phyloP scores from a whole-genome alignment of 352 stramenopile species.

The Pythium utonaiense region DNA sequence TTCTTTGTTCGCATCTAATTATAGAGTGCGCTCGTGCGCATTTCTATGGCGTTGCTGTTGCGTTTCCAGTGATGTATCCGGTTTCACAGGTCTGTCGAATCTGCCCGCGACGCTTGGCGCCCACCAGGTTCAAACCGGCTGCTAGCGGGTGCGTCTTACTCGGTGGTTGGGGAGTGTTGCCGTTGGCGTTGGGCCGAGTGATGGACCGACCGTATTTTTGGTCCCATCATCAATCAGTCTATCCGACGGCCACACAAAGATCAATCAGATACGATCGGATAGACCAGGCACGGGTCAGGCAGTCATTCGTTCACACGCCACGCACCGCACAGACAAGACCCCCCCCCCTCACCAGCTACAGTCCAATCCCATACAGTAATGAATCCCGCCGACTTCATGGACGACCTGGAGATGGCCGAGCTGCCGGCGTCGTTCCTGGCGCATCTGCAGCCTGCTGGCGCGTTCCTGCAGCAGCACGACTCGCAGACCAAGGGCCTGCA shows the following conservation, averaged over 20 bases:
- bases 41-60: neutral
- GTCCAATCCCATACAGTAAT: neutral
- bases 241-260: neutral
- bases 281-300: conserved; percentile 7
- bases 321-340: neutral
- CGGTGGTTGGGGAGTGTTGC: conserved; percentile 13
- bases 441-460: conserved; percentile 15
- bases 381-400: neutral
- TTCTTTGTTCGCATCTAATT: conserved; percentile 11
- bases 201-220: conserved; percentile 19
- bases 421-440: conserved; percentile 15
- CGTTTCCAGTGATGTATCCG: neutral
- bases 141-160: neutral
- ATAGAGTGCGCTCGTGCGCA: conserved; percentile 4
- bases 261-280: conserved; percentile 4
- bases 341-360: neutral
- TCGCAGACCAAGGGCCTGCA: neutral
- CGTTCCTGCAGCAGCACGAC: conserved; percentile 7
- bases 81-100: conserved; percentile 8
- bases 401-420: conserved; percentile 6
- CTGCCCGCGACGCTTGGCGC: conserved; percentile 1
- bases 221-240: neutral
- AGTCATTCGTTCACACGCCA: conserved; percentile 17
- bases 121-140: neutral
- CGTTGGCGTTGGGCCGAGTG: conserved; percentile 3